Evolutionary conservation across 2,329 filamentous ascomycete species (phyloP), one percentile per base, ranked within the genome.

Genomic region (Zopfia rhizophila): DNA sequence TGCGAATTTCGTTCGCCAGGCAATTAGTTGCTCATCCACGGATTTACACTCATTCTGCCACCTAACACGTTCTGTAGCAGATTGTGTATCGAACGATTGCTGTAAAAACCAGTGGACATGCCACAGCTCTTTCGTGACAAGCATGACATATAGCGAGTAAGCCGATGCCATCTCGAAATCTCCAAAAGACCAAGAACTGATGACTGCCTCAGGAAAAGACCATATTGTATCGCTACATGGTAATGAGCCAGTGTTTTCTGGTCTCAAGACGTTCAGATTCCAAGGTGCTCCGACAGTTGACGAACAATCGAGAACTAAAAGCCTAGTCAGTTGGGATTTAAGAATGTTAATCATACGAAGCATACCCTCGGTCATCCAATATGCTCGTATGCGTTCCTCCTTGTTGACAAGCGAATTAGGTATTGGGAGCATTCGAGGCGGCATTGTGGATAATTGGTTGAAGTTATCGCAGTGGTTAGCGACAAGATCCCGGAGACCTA

Each of bases 331-430:
- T 39, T 17, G n/a, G 17, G 24, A 27, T 27, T n/a, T n/a, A 2
- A 36, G 19, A n/a, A 36, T 6, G 17, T 17, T 4, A 21, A 28
- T 19, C 24, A 27, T 27, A 8, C 24, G 24, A 27, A 27, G 8
- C 24, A 8, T 36, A 47, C 48, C 46, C 55, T 71, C 65, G 4
- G 61, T 66, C 68, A 71, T 72, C 68, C 69, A 72, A 43, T 68
- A 72, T 19, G 68, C 68, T 45, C 69, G 56, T 13, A 71, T 66
- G 22, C 58, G 56, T 43, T 70, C 69, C 53, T 72, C 68, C 21
- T 61, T 59, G 18, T 69, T 63, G 12, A 72, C 63, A 2, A 68
- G 46, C 1, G 65, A 64, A 11, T 56, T 54, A 7, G 65, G 66
- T 7, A 60, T 27, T 4, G 55, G 50, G 3, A 61, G 40, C 54